Evolutionary conservation across 345 rosid species (phyloP), one percentile per base, ranked within the genome.

Genomic region (Iberis pinnata): DNA sequence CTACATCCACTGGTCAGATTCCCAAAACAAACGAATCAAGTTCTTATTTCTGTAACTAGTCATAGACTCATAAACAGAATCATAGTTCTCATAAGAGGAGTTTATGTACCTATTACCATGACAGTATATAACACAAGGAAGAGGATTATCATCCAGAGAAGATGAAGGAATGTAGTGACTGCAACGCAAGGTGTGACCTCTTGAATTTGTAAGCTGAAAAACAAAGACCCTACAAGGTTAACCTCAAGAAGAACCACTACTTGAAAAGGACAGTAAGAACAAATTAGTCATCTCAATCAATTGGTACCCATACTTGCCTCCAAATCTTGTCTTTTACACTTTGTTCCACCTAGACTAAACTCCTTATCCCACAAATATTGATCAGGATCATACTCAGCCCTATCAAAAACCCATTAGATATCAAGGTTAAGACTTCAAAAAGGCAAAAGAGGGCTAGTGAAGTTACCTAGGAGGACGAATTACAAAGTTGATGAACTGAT

Each of bases 391-490:
- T 92, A 92, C 55, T 88, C 95, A 45, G 96, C 98, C 70, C 98
- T 92, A 75, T 49, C 56, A 18, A 18, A 29, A 25, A 37, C 48
- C 33, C 58, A 46, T 13, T 18, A 57, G 32, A 12, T 49, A 58
- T 50, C 39, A 57, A 49, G 40, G 31, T 41, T 12, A 11, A 50
- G 24, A 35, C 52, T 57, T 41, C 27, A 43, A 49, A 27, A 41
- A 59, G 22, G 39, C 45, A 32, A 39, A 38, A 29, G 49, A 41
- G 18, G 10, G 8, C 0, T 15, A 5, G 42, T 60, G 4, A 12
- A 13, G 37, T 42, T 73, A 90, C 98, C 98, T 84, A 50, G 98
- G 98, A 69, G 98, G 98, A 44, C 98, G 88, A 70, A 92, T 88
- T 13, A 92, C 89, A 60, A 92, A 92, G 75, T 88, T 85, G 77